Evolutionary conservation across 352 stramenopile species (phyloP).

Genomic region (Phytopythium delawarense): DNA sequence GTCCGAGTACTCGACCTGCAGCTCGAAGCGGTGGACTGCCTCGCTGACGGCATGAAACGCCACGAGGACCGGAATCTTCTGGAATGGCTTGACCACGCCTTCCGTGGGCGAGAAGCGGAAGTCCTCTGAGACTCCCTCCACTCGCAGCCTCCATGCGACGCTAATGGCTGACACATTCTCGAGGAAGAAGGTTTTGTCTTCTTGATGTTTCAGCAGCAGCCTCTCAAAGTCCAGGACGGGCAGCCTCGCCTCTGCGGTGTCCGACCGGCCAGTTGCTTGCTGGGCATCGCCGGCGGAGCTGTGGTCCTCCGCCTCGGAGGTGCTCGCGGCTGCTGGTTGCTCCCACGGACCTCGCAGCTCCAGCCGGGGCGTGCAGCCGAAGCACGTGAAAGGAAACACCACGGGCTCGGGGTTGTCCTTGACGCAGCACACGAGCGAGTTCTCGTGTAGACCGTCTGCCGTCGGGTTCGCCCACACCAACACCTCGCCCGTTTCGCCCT

Average conservation of each 20-base stretch:
- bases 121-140: slow-evolving; percentile 33
- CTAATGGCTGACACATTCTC: slow-evolving; percentile 79
- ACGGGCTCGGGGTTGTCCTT: slow-evolving; percentile 89
- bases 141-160: slow-evolving; percentile 62
- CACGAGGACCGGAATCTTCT: slow-evolving; percentile 57
- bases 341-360: slow-evolving; percentile 85
- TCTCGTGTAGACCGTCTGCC: slow-evolving; percentile 53
- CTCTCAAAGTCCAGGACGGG: slow-evolving; percentile 89
- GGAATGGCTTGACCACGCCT: slow-evolving; percentile 68
- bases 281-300: slow-evolving; percentile 12
- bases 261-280: neutral
- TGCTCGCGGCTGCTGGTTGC: slow-evolving; percentile 46
- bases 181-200: slow-evolving; percentile 87
- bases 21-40: slow-evolving; percentile 46
- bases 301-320: slow-evolving; percentile 33
- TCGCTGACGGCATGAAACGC: slow-evolving; percentile 69
- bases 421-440: slow-evolving; percentile 87
- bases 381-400: slow-evolving; percentile 84
- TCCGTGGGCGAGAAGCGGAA: slow-evolving; percentile 75
- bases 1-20: slow-evolving; percentile 85
- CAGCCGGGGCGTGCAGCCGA: slow-evolving; percentile 78
- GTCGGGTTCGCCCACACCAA: slow-evolving; percentile 88
- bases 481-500: slow-evolving; percentile 91
- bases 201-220: slow-evolving; percentile 82
- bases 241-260: neutral